Base-by-base conservation (phyloP, 2,329 filamentous ascomycete species). In the Penicillium aurantiogriseum region DNA sequence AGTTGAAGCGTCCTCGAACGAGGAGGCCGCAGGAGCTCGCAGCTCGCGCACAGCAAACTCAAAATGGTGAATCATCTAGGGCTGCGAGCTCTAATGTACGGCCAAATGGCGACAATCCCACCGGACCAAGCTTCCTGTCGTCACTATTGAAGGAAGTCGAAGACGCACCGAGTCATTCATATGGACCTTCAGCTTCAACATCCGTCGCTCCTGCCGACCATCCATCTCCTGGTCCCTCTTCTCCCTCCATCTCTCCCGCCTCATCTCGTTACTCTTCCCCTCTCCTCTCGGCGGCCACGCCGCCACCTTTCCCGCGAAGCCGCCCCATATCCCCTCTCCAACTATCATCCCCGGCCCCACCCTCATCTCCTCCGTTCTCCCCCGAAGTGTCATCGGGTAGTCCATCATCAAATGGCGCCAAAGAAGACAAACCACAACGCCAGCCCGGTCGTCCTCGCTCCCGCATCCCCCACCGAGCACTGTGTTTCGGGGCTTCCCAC, bases 71-170 rank as follows among this genome's bases (percentile, higher is more conserved):
- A 66, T 69, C 75, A 54, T 76, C 76, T 38, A 68, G 69, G 60
- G 63, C 72, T 51, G 71, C 70, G 49, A 64, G 65, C 42, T 65
- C 66, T 44, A 70, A 62, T 56, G 61, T 69, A 67, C 65, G 72
- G 69, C 59, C 67, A 63, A 67, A 69, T 53, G 58, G 69, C 46
- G 71, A 78, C 58, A 61, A 66, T 29, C 73, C 78, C 39, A 82
- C 80, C 29, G 84, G 83, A 8, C 90, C 91, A 8, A 92, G 90
- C 6, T 93, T 97, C 70, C 81, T 97, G 8, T 90, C 91, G 25
- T 93, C 91, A 0, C 79, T 97, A 7, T 78, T 97, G 49, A 91
- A 90, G 71, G 93, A 97, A 73, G 91, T 97, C 1, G 92, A 96
- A 69, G 81, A 78, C 39, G 80, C 76, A 57, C 70, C 74, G 45